phyloP scores from a whole-genome alignment of 495 filamentous ascomycete species.

The Aspergillus heteromorphus region DNA sequence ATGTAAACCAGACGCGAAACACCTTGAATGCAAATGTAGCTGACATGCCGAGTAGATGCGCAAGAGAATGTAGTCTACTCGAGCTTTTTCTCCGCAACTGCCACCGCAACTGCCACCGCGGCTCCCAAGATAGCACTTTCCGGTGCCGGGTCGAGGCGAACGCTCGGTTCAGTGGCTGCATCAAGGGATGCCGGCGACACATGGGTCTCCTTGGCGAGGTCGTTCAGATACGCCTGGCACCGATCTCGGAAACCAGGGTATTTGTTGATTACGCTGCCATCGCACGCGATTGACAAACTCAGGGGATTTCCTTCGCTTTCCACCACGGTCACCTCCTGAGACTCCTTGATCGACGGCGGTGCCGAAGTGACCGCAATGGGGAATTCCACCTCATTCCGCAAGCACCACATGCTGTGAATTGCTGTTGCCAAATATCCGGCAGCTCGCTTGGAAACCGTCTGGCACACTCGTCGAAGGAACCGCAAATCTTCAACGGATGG shows the following conservation, averaged over 20 bases:
- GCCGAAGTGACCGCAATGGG: conserved; percentile 13
- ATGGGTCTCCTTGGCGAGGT: conserved; percentile 32
- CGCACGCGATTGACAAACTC: conserved; percentile 47
- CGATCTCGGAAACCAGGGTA: conserved; percentile 50
- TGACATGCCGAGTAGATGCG: background rate
- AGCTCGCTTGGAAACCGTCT: conserved; percentile 54
- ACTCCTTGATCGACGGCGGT: conserved; percentile 28
- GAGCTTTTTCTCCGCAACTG: conserved; percentile 25
- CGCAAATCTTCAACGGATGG: conserved; percentile 48
- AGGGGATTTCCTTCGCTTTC: conserved; percentile 29
- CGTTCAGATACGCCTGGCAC: conserved; percentile 46
- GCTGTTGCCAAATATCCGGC: conserved; percentile 59
- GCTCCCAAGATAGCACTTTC: conserved; percentile 54
- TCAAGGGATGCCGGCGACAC: conserved; percentile 6
- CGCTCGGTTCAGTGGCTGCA: conserved; percentile 18
- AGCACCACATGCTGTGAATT: conserved; percentile 58
- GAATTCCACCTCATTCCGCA: conserved; percentile 48
- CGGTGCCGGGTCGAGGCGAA: conserved; percentile 43
- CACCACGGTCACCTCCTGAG: conserved; percentile 37
- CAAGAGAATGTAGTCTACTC: conserved; percentile 1
- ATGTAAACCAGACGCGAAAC: conserved; percentile 5
- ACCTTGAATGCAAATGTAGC: conserved; percentile 14
- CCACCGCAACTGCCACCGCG: conserved; percentile 52
- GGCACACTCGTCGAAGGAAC: conserved; percentile 49
- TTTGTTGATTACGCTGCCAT: conserved; percentile 57